Base-by-base conservation (phyloP, 2,329 filamentous ascomycete genomes). In the Colletotrichum musae region DNA sequence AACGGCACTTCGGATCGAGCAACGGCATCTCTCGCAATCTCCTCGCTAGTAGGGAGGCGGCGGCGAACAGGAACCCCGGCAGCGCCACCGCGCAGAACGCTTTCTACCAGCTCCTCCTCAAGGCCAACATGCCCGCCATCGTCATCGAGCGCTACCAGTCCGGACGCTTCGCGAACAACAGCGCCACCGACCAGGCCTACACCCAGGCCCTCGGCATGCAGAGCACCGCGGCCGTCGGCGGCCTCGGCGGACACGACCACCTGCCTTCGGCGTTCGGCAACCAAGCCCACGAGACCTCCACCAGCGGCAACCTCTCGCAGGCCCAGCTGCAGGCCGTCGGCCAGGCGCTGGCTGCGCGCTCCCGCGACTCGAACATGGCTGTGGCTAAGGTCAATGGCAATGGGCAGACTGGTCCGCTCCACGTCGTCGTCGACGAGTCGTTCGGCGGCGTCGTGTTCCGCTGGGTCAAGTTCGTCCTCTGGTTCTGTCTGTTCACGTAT, bases 351-450 rank as follows among this genome's bases (percentile, higher is more conserved):
- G 93, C 93, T 59, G 93, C 93, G 59, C 89, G 89, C 58, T 87
- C 87, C 58, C 86, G 88, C 59, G 93, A 92, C 61, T 89, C 89
- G 51, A 92, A 92, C 76, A 82, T 93, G 68, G 87, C 90, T 9
- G 80, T 85, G 24, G 81, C 85, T 53, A 82, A 82, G 66, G 82
- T 82, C 69, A 80, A 80, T 53, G 90, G 91, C 47, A 89, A 89
- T 57, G 94, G 94, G 41, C 88, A 87, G 32, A 91, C 92, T 45
- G 90, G 93, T 54, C 95, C 95, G n/a, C 88, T 99, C 32, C 95
- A 98, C 77, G 96, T 99, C 50, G 93, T 98, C 13, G 94, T 99
- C 6, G 95, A 98, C 75, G 96, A 99, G 80, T 94, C 94, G 16
- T 86, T 93, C 60, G 91, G 93, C 64, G 91, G 89, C 72, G 87